Conservation (phyloP, 2,329 filamentous ascomycete species). For the Fusarium sp. region DNA sequence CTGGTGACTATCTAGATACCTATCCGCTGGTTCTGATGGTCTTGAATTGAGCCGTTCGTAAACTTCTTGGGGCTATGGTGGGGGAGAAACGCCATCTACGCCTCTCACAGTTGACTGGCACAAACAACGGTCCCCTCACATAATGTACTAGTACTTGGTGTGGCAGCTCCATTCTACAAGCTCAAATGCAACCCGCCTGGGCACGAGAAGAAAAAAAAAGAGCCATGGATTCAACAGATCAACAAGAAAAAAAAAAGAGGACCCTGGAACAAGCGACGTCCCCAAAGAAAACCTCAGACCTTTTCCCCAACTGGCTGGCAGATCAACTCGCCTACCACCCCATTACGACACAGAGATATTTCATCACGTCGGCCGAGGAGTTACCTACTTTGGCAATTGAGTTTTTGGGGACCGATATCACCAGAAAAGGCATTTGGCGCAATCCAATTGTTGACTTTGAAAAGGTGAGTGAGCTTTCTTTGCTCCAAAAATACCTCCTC, state of each 20-base stretch:
- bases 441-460: conserved; percentile 26
- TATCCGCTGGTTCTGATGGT: conserved; percentile 6
- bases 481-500: conserved; percentile 26
- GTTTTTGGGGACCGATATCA: conserved; percentile 1
- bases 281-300: conserved; percentile 49
- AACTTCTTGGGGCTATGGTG: conserved; percentile 39
- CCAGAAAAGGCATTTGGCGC: not conserved
- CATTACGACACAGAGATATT: conserved; percentile 13
- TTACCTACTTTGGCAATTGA: conserved; percentile 23
- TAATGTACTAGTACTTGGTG: conserved; percentile 37
- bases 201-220: conserved; percentile 24
- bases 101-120: conserved; percentile 33
- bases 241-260: conserved; percentile 49
- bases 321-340: conserved; percentile 30
- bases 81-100: conserved; percentile 30
- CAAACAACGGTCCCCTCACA: conserved; percentile 18
- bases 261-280: conserved; percentile 45
- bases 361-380: conserved; percentile 15
- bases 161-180: conserved; percentile 40
- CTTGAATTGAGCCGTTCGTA: conserved; percentile 27
- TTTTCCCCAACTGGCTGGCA: conserved; percentile 48
- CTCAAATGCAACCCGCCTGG: conserved; percentile 39
- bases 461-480: conserved; percentile 12
- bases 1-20: conserved; percentile 1
- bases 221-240: conserved; percentile 52